Evolutionary conservation across 768 basidiomycete species (phyloP), one percentile per base, ranked within the genome.

Genomic region (Mycena filopes): DNA sequence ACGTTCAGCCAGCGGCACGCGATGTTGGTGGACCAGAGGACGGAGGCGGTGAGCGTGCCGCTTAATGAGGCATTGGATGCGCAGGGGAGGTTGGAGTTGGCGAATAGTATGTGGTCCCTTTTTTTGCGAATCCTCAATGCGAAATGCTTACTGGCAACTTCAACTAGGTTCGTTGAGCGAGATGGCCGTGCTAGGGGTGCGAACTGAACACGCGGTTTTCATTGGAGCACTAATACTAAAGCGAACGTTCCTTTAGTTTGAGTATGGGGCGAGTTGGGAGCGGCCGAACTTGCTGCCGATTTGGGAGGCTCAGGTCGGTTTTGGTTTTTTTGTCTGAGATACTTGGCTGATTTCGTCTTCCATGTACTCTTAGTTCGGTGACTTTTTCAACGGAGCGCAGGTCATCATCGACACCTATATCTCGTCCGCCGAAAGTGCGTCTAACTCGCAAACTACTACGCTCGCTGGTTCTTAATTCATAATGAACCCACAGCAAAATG

Each of bases 251-350:
- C 9, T n/a, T 1, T 70, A 95, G 86, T 98, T 96, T 65, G 96
- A 97, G 73, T 94, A 94, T 67, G 96, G 96, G 0, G 84, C 92
- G 49, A 94, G 92, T 70, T 96, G 94, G 94, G 94, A 95, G 75
- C 80, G 87, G 25, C 95, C 95, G 0, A 85, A 88, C 67, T 75
- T 96, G 23, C 78, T 96, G 55, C 88, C 93, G 0, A 93, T 97
- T 38, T 96, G 95, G 95, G 95, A 98, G 75, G 94, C 94, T 1
- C 95, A 96, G 82, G 90, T 89, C 66, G 28, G 78, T 65, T 13
- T 43, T n/a, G n/a, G n/a, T n/a, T 33, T 41, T 23, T 26, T 21
- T 40, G 26, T 59, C 20, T 13, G 31, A 38, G 0, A 28, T 40
- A n/a, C 31, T 49, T 25, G 15, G 26, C 45, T 3, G n/a, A n/a